phyloP scores from a whole-genome alignment of 225 moss, liverwort and hornwort genomes.

The Sphagnum tenellum region DNA sequence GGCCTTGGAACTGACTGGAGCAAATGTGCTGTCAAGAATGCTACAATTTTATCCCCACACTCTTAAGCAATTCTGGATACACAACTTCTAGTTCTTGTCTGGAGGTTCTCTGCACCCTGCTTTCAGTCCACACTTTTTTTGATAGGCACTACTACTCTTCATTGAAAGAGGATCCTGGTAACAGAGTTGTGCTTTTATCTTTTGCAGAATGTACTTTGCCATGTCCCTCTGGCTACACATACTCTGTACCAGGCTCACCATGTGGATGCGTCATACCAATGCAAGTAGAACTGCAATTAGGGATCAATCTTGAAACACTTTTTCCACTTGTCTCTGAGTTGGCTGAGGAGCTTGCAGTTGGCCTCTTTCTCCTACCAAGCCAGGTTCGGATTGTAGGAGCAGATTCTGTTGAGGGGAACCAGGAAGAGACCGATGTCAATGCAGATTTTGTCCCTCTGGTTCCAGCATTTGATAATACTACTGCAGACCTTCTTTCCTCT shows the following conservation, averaged over 20 bases:
- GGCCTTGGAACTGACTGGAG: too few relatives aligned
- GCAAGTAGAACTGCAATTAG: slow-evolving; percentile 14
- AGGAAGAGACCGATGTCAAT: slow-evolving; percentile 17
- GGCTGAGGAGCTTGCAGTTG: slow-evolving; percentile 20
- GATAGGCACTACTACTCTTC: too few relatives aligned
- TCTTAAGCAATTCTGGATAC: too few relatives aligned
- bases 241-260: slow-evolving; percentile 9
- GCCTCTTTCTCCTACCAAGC: slow-evolving; percentile 19
- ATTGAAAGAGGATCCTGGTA: too few relatives aligned
- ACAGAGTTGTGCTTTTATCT: too few relatives aligned
- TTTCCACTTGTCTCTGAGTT: slow-evolving; percentile 16
- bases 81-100: too few relatives aligned
- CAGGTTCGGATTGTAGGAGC: slow-evolving; percentile 22
- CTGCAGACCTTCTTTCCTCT: slow-evolving; percentile 24
- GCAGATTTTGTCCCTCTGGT: slow-evolving; percentile 24
- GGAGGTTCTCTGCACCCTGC: too few relatives aligned
- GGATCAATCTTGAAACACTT: slow-evolving; percentile 11
- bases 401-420: slow-evolving; percentile 8
- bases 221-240: slow-evolving; percentile 17
- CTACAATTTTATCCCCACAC: too few relatives aligned
- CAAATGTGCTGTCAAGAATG: too few relatives aligned
- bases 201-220: neutral
- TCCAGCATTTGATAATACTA: slow-evolving; percentile 20
- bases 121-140: too few relatives aligned
- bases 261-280: slow-evolving; percentile 26